These are phyloP conservation scores for Globisporangium parvum DNA, from an alignment of 352 stramenopile species.

Conservation along the genomic window DNA sequence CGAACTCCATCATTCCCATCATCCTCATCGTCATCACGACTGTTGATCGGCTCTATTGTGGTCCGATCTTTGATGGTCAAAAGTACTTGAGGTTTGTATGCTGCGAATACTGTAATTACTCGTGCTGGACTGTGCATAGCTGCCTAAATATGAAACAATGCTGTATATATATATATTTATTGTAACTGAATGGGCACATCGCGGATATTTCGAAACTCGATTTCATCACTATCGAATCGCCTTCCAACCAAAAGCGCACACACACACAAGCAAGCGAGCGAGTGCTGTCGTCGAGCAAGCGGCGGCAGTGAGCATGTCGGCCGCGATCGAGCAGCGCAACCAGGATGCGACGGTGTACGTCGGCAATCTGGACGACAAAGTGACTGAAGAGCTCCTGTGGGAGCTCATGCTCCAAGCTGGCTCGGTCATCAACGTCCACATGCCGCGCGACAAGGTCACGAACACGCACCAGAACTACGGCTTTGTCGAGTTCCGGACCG, in stretches of 20 bases:
- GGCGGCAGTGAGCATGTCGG: constrained; percentile 61
- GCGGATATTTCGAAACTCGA: background rate
- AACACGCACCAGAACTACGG: constrained; percentile 95
- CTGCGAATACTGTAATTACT: no score
- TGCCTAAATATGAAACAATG: no score
- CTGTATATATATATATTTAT: background rate
- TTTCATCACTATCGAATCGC: background rate
- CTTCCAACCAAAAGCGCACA: constrained; percentile 3
- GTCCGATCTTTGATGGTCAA: background rate
- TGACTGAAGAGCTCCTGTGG: constrained; percentile 96
- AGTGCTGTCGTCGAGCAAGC: background rate
- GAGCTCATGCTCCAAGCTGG: constrained; percentile 95
- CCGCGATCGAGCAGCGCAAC: constrained; percentile 86
- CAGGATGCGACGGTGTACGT: constrained; percentile 98
- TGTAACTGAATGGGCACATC: background rate
- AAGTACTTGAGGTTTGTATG: no score
- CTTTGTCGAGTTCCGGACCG: constrained; percentile 98
- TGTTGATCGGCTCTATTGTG: background rate
- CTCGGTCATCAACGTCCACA: constrained; percentile 96
- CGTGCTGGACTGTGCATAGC: no score
- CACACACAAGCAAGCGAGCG: background rate
- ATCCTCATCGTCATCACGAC: background rate
- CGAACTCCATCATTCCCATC: constrained; percentile 26
- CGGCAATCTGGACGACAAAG: constrained; percentile 95
- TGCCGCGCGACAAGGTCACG: constrained; percentile 98